Base-by-base conservation (phyloP, 805 yeast species). In the Suhomyces sp. region DNA sequence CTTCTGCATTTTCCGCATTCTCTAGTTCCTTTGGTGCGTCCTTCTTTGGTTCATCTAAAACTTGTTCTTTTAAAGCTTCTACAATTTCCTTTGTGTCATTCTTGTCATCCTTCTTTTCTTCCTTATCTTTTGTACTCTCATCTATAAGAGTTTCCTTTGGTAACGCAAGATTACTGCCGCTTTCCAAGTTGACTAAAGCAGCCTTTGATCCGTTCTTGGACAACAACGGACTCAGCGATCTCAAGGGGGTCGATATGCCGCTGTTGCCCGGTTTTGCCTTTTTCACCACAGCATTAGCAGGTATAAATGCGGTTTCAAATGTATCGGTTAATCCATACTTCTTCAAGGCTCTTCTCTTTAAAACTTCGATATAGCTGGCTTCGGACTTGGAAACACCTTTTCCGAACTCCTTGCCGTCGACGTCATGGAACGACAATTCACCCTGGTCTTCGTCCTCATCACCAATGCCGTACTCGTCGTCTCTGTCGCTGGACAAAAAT, bases 381-480 rank as follows among this genome's bases (percentile, higher is more conserved):
- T 48, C 52, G 9, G 68, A 69, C 44, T 59, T 62, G 37, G 56
- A 52, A 9, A 58, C 46, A 3, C 63, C 63, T 43, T 61, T 60
- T 40, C 67, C 67, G 44, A 75, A 72, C 58, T 73, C 78, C 15
- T 64, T 62, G 6, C 68, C 67, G 39, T 65, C 73, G 50, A 66
- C 64, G 53, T 75, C 79, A 49, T 56, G 67, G 54, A 65, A 75
- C 21, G 61, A 53, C 49, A 75, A 72, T 54, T 75, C 78, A 6
- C 79, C 79, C 55, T 71, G 68, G 44, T 66, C 77, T 56, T 73
- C 79, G 49, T 75, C 79, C 54, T 74, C 77, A 47, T 74, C 78
- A 7, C 78, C 79, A 60, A 75, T 63, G 67, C 62, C 65, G 58
- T 68, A 72, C 56, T 72, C 76, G 54, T 74, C 78, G 51, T 67